Base-by-base conservation (phyloP, 805 yeast genomes). In the Lachancea quebecensis region DNA sequence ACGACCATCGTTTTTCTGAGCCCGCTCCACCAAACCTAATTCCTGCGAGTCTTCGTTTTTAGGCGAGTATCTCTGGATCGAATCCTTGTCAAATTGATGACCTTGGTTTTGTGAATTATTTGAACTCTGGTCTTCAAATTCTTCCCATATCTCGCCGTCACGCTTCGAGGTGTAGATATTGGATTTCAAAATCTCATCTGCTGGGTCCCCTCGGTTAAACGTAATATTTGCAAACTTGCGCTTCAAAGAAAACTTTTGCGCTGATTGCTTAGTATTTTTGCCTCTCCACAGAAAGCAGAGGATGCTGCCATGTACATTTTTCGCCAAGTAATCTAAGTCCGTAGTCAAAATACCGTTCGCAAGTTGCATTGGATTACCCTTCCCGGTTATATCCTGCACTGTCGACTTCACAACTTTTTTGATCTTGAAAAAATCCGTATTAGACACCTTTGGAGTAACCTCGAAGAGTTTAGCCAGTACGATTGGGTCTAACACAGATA, bases 381-480 rank as follows among this genome's bases (percentile, higher is more conserved):
- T 67, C 17, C 74, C 71, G 31, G 73, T 67, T 6, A 77, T 71
- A 57, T 86, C 93, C 54, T 81, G 85, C 18, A 85, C 85, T 0
- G 89, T 81, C 15, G 78, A 74, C 55, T 83, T 85, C 31, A 86
- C 85, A 29, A 77, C 87, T 50, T 77, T 79, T 38, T 81, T 80
- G 39, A 82, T 60, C 44, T 78, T 78, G 44, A 72, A 68, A 34
- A 70, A 60, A 52, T 73, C 79, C 3, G 69, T 62, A 17, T 60
- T 67, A 6, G 71, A 60, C 5, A 60, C 62, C 50, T 74, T 75
- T 8, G 72, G 71, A 4, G 81, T 72, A 2, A 73, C 69, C 42
- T 66, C 66, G 48, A 73, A 67, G 2, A 80, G 62, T 44, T 71
- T 70, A 40, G 70, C 71, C 40, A 73, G 64, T 0, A 91, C 83